Evolutionary conservation across 257 asterid genomes (phyloP).

Genomic region (Haberlea rhodopensis): DNA sequence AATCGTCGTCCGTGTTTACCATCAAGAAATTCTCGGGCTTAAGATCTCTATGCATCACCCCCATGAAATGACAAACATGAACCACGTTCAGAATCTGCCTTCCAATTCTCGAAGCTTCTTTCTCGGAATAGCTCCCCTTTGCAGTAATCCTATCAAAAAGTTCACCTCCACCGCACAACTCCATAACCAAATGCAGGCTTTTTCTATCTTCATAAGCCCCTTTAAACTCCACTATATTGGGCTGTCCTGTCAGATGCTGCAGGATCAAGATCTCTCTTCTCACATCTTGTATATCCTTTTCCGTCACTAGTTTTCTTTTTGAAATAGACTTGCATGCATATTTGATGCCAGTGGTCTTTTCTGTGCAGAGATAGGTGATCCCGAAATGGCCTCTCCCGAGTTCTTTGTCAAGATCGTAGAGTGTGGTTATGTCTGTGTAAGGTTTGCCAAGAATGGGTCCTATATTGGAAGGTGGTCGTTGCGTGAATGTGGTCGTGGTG

Average conservation of each 20-base stretch:
- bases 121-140: slow-evolving; percentile 55
- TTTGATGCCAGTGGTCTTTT: slow-evolving; percentile 33
- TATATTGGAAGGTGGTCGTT: slow-evolving; percentile 6
- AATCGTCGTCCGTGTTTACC: slow-evolving; percentile 38
- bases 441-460: slow-evolving; percentile 45
- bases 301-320: slow-evolving; percentile 30
- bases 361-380: slow-evolving; percentile 56
- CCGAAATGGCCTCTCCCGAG: slow-evolving; percentile 74
- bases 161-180: slow-evolving; percentile 63
- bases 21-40: slow-evolving; percentile 75
- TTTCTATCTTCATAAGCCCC: slow-evolving; percentile 59
- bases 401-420: slow-evolving; percentile 44
- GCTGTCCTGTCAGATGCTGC: slow-evolving; percentile 59
- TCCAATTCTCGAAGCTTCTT: slow-evolving; percentile 56
- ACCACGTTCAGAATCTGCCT: slow-evolving; percentile 69
- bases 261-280: slow-evolving; percentile 51
- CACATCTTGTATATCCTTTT: slow-evolving; percentile 43
- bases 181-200: slow-evolving; percentile 56
- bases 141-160: slow-evolving; percentile 66
- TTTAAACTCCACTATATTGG: slow-evolving; percentile 59
- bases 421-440: slow-evolving; percentile 37
- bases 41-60: slow-evolving; percentile 65
- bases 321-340: slow-evolving; percentile 67
- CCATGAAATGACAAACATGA: slow-evolving; percentile 71
- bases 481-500: slow-evolving; percentile 10